Base-by-base conservation (phyloP, 768 basidiomycete genomes). In the Russula griseocarnosa region DNA sequence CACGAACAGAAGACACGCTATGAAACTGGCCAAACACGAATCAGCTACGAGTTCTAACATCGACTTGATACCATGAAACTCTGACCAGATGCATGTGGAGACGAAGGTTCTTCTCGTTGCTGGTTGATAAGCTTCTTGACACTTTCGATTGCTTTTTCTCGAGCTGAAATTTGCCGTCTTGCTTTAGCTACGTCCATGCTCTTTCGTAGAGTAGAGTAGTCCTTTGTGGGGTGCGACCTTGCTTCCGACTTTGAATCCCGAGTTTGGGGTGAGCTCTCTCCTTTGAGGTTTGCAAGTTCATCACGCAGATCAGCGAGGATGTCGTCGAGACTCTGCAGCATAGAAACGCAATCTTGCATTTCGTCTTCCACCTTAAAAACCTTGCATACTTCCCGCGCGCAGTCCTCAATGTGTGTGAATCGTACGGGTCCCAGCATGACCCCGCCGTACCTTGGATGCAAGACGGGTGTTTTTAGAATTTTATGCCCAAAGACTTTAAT, bases 321-420 rank as follows among this genome's bases (percentile, higher is more conserved):
- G 57, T 80, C 82, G 70, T 93, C 90, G 28, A 92, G 76, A 3
- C 79, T 82, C 7, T 71, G 74, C 32, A 93, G 74, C 22, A 82
- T 82, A 3, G 80, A 71, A 18, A 88, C 75, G 61, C 75, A 80
- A 49, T 88, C 87, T 22, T 82, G 82, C 58, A 90, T 76, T 66
- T 90, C 88, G 64, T 92, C 88, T 58, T 81, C 75, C 53, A 80
- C 79, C 63, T 82, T 85, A 78, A 88, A 91, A 38, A 76, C 75
- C 18, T 80, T 82, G 72, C 89, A 92, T 16, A 88, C 90, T 72
- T 94, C 89, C 18, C 79, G 71, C 6, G 90, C 77, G 71, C 90
- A 92, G 2, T 81, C 83, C 72, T 90, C 86, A 68, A 93, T 87
- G 69, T 94, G 92, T 3, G 80, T 73, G 72, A 93, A 94, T 38